Base-by-base conservation (phyloP, 1,284 basidiomycete species). In the Clitocybe nebularis region DNA sequence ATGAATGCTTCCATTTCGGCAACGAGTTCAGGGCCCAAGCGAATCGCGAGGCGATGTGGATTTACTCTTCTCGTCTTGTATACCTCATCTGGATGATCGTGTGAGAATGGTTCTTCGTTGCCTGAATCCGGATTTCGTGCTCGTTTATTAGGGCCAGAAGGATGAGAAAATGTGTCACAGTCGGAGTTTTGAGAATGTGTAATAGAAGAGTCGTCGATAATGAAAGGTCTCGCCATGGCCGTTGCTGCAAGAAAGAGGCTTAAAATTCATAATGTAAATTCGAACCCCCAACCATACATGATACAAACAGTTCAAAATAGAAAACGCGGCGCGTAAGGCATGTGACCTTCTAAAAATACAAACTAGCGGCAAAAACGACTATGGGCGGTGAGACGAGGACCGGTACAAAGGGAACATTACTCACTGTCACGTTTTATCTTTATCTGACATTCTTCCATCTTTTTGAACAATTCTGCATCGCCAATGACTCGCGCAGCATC, bases 401-500 rank as follows among this genome's bases (percentile, higher is more conserved):
- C 8, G 10, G 30, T 23, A 42, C 45, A 30, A 39, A 36, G 28
- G 36, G 23, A 34, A 23, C 25, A 74, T n/a, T 16, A 32, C 89
- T 76, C 63, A 92, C 90, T 93, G 62, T 97, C 93, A 59, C 93
- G 73, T 64, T 93, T 93, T 57, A 99, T 97, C 60, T 89, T 86
- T 14, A 83, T 78, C 60, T 97, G 94, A 1, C 90, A 87, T 54
- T 89, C 89, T 60, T 98, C 95, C 92, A 99, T 98, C 68, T 99
- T 99, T 61, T 89, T 87, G 74, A 94, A 95, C 39, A 99, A 65
- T 43, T 91, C 93, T 9, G 88, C 84, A 62, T 99, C 96, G 4
- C 96, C 96, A 49, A 99, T 97, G 29, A 99, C 94, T 33, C 96
- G 80, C 5, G 96, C 95, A 3, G 95, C 95, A 63, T 99, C 96